A percentile compares a stretch with the other conserved stretches of the same genome.
Conservation (phyloP, 176 grass and related monocot species). For the bread wheat (Triticum aestivum) region IWGSC_CS_RefSeq_v2.1 NC_057808.1:357704113-357704612, state of each 20-base stretch:
- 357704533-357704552: slow-evolving; percentile 74
- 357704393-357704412: slow-evolving; percentile 73
- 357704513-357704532: slow-evolving; percentile 79
- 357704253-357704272: background rate
- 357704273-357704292: background rate
- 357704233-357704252: background rate
- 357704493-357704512: slow-evolving; percentile 75
- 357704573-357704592: slow-evolving; percentile 52
- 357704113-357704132: background rate
- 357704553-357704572: slow-evolving; percentile 82
- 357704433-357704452: slow-evolving; percentile 85
- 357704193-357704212: too few relatives aligned
- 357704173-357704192: too few relatives aligned
- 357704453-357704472: slow-evolving; percentile 81
- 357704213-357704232: background rate
- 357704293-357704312: too few relatives aligned
- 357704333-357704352: too few relatives aligned
- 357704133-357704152: background rate
- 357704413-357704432: slow-evolving; percentile 67
- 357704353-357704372: background rate
- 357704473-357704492: slow-evolving; percentile 44
- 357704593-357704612: background rate
- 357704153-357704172: too few relatives aligned
- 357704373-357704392: slow-evolving; percentile 41
- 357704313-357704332: too few relatives aligned